phyloP scores from a whole-genome alignment of 768 basidiomycete genomes.

The Royoungia palumana region DNA sequence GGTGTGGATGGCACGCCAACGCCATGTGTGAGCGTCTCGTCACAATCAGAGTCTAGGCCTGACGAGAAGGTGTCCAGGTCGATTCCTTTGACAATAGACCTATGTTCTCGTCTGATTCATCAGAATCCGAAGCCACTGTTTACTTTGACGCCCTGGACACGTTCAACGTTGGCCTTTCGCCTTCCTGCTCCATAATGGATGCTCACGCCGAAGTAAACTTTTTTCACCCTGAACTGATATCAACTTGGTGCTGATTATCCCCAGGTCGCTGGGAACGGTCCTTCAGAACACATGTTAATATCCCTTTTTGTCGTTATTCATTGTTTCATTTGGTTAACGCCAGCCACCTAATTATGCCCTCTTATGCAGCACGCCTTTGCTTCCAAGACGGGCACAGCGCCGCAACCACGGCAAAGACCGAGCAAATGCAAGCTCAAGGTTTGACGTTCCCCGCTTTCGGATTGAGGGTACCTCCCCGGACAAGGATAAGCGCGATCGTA shows the following conservation, averaged over 20 bases:
- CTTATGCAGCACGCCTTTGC: constrained; percentile 4
- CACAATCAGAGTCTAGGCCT: constrained; percentile 1
- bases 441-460: constrained; percentile 17
- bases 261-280: constrained; percentile 10
- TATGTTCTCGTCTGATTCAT: constrained; percentile 5
- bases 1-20: not conserved
- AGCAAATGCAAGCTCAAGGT: constrained; percentile 12
- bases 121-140: constrained; percentile 16
- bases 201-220: constrained; percentile 10
- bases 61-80: constrained; percentile 9
- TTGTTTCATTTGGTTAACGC: constrained; percentile 10
- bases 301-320: constrained; percentile 5
- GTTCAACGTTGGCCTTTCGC: constrained; percentile 5
- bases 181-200: constrained; percentile 2
- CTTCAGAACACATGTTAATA: constrained; percentile 11
- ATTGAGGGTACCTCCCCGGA: constrained; percentile 16
- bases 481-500: not conserved
- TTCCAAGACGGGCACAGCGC: constrained; percentile 10
- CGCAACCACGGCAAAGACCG: not conserved
- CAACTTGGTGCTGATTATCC: not conserved
- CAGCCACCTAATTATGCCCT: constrained; percentile 6
- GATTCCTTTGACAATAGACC: not conserved
- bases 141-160: constrained; percentile 26
- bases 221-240: not conserved
- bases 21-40: constrained; percentile 1